Conservation (phyloP, 768 basidiomycete species). For the Infundibulicybe gibba region DNA sequence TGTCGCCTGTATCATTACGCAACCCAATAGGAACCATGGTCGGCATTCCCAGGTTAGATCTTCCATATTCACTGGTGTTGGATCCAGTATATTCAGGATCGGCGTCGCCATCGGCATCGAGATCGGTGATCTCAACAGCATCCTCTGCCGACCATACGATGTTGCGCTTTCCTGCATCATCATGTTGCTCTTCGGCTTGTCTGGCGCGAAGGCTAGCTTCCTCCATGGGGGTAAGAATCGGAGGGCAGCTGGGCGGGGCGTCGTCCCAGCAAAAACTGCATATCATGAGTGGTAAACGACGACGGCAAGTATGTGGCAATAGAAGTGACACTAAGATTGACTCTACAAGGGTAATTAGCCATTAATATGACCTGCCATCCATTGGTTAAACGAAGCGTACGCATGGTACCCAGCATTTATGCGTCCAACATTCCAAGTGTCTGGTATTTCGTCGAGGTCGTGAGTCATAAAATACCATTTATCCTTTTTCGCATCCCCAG, state of each 20-base stretch:
- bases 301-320: constrained; percentile 73
- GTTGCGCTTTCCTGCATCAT: constrained; percentile 59
- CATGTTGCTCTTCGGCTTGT: constrained; percentile 55
- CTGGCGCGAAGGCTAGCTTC: constrained; percentile 50
- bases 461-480: constrained; percentile 85
- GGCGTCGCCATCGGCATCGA: constrained; percentile 60
- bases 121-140: constrained; percentile 43
- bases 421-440: constrained; percentile 65
- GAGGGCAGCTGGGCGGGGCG: constrained; percentile 23
- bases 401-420: constrained; percentile 72
- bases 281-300: constrained; percentile 46
- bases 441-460: constrained; percentile 65
- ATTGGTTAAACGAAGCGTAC: constrained; percentile 30
- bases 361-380: background rate
- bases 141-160: constrained; percentile 63
- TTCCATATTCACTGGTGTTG: too few relatives aligned
- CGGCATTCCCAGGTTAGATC: constrained; percentile 17
- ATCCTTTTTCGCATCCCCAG: constrained; percentile 69
- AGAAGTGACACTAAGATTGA: constrained; percentile 69
- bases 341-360: constrained; percentile 30
- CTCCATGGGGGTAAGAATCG: constrained; percentile 51
- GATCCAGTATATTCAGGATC: constrained; percentile 40
- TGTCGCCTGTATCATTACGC: constrained; percentile 49
- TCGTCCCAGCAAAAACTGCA: constrained; percentile 50
- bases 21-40: constrained; percentile 50